Evolutionary conservation across 2,329 filamentous ascomycete species (phyloP).

Genomic region (Meredithiella fracta): DNA sequence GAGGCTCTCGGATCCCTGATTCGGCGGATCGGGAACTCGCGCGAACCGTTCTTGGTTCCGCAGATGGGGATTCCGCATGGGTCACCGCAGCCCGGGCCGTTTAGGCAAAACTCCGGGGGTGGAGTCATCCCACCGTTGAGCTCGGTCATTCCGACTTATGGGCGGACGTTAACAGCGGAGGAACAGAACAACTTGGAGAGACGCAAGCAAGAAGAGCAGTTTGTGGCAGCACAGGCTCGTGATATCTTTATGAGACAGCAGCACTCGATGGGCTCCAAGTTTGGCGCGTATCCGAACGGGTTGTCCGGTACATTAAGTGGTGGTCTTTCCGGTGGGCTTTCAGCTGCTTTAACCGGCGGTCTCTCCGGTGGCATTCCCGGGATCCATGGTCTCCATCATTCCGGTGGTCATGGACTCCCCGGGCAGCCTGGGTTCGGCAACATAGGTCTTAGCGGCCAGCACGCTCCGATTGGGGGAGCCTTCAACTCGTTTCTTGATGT

Average conservation of each 20-base stretch:
- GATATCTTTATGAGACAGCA: constrained; percentile 72
- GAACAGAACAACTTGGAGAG: constrained; percentile 96
- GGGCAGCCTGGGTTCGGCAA: constrained; percentile 94
- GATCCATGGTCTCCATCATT: constrained; percentile 52
- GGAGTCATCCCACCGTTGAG: constrained; percentile 76
- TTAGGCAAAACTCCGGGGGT: constrained; percentile 34
- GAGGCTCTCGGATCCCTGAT: constrained; percentile 92
- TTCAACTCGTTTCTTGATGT: not conserved
- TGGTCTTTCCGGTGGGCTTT: not conserved
- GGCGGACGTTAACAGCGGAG: constrained; percentile 86
- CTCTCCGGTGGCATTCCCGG: constrained; percentile 16
- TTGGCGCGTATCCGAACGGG: constrained; percentile 20
- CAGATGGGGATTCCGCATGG: constrained; percentile 93
- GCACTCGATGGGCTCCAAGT: constrained; percentile 44
- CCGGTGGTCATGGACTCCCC: constrained; percentile 86
- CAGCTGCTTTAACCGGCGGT: not conserved
- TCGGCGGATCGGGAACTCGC: constrained; percentile 85
- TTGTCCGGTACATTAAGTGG: not conserved
- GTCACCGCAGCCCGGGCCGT: constrained; percentile 39
- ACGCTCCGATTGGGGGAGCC: not conserved
- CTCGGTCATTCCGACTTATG: constrained; percentile 87
- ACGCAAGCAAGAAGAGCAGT: constrained; percentile 95
- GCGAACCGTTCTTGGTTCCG: constrained; percentile 92
- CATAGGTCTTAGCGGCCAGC: constrained; percentile 29
- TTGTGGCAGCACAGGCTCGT: constrained; percentile 87